Percentiles rank a stretch among this genome's conserved stretches.
Conservation (phyloP, 768 basidiomycete species). For the Termitomyces sp. region DNA sequence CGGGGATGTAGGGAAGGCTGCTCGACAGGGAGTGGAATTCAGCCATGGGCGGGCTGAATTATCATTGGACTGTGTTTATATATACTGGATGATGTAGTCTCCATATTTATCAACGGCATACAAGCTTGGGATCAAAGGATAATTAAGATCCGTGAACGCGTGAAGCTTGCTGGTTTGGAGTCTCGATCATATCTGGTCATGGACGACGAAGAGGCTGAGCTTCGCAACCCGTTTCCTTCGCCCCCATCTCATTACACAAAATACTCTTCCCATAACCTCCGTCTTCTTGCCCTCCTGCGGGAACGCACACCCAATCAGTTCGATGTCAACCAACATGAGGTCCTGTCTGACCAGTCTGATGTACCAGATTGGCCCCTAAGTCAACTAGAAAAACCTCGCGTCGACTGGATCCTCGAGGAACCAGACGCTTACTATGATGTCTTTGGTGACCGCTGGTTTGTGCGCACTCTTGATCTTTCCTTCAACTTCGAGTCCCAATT, state of each 20-base stretch:
- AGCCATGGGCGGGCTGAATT: conserved; percentile 20
- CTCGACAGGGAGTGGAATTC: conserved; percentile 27
- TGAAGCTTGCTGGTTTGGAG: neutral
- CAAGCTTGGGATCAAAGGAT: too few relatives aligned
- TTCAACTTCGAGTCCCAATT: conserved; percentile 4
- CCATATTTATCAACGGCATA: too few relatives aligned
- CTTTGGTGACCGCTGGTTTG: conserved; percentile 90
- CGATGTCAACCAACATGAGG: conserved; percentile 52
- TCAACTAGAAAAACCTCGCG: conserved; percentile 80
- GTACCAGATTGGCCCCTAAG: conserved; percentile 75
- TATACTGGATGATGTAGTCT: neutral
- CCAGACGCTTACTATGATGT: conserved; percentile 68
- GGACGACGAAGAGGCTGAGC: conserved; percentile 73
- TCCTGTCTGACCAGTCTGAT: conserved; percentile 67
- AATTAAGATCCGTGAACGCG: neutral
- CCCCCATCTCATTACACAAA: conserved; percentile 82
- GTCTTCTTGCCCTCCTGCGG: conserved; percentile 58
- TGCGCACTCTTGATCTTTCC: conserved; percentile 36
- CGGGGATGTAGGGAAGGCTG: conserved; percentile 48
- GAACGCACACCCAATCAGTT: conserved; percentile 46
- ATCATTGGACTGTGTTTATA: neutral
- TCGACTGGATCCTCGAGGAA: conserved; percentile 89
- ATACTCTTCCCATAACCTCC: conserved; percentile 73
- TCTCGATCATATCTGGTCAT: conserved; percentile 25
- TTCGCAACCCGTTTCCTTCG: conserved; percentile 86